Base-by-base conservation (phyloP, 2,329 filamentous ascomycete species). In the Ceratocystis ficicola region DNA sequence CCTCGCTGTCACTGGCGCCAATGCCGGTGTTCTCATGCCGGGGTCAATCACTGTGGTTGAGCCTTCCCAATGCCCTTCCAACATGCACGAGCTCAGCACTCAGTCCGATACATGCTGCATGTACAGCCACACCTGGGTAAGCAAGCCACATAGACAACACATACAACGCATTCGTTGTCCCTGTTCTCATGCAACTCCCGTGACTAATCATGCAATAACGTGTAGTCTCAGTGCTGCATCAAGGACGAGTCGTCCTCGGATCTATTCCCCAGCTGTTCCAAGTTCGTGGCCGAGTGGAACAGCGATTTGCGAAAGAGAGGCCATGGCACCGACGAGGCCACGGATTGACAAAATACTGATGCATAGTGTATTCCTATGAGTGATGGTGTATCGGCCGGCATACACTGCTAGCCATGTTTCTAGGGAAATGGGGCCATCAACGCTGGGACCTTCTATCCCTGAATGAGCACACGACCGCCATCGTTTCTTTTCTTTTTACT, bases 201-300 rank as follows among this genome's bases (percentile, higher is more conserved):
- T 28, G 10, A 59, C 52, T 59, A 59, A 59, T 28, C 25, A 10
- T 10, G 1, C 10, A 2, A 6, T 30, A 41, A 8, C 25, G 17
- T 7, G 36, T 44, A 63, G 61, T 25, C 41, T 7, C 44, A 36
- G 20, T 63, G 61, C 61, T 63, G 61, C 32, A 44, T 48, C 44
- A 48, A 50, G 20, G 61, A 50, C n/a, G 44, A 20, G 5, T 22
- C 15, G 44, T 44, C 61, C 5, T 48, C 62, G 25, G 62, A 50
- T 20, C 28, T 52, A n/a, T 52, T 63, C 62, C 62, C 44, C 62
- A 63, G 10, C 44, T 63, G 62, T 46, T 10, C 44, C 5, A 46
- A 63, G 46, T 55, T 63, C 8, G 62, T 63, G 48, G 62, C 62
- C 12, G 62, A 63, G 12, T 46, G 62, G n/a, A 28, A 25, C 46